Conservation (phyloP, 495 filamentous ascomycete species). For the Pyrenopolyporus hunteri region DNA sequence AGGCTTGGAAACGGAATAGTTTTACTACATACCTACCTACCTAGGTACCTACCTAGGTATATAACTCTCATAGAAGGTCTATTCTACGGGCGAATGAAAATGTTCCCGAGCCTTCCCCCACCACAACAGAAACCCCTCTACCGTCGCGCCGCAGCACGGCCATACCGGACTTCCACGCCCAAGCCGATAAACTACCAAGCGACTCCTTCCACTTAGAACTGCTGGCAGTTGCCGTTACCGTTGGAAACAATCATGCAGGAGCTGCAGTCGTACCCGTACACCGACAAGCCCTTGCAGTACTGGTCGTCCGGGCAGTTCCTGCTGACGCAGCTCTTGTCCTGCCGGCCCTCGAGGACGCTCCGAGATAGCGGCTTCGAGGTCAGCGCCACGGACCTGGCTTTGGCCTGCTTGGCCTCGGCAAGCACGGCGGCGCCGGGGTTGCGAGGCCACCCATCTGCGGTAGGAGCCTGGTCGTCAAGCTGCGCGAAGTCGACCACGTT, state of each 20-base stretch:
- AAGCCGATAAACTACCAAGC: not conserved
- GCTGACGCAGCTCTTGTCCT: conserved; percentile 28
- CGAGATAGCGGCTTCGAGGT: conserved; percentile 16
- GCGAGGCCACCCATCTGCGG: conserved; percentile 5
- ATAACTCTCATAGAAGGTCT: too few relatives aligned
- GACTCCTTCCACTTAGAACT: not conserved
- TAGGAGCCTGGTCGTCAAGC: conserved; percentile 3
- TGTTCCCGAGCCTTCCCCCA: too few relatives aligned
- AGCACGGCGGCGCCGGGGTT: conserved; percentile 19
- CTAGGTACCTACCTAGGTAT: too few relatives aligned
- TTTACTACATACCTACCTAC: too few relatives aligned
- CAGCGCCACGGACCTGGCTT: not conserved
- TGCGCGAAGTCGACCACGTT: conserved; percentile 29
- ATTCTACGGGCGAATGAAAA: too few relatives aligned
- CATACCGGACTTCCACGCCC: not conserved
- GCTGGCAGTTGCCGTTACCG: conserved; percentile 30
- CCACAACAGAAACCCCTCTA: too few relatives aligned
- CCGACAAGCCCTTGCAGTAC: conserved; percentile 16
- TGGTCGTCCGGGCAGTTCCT: conserved; percentile 24
- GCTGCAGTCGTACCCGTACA: conserved; percentile 25
- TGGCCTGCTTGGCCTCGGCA: conserved; percentile 18
- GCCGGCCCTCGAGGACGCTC: conserved; percentile 8
- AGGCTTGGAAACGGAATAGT: too few relatives aligned
- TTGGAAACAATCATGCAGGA: conserved; percentile 25
- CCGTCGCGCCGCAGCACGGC: not conserved